Evolutionary conservation across 208 protist genomes (phyloP), one percentile per base, ranked within the genome.

Genomic region (Naegleria fowleri): DNA sequence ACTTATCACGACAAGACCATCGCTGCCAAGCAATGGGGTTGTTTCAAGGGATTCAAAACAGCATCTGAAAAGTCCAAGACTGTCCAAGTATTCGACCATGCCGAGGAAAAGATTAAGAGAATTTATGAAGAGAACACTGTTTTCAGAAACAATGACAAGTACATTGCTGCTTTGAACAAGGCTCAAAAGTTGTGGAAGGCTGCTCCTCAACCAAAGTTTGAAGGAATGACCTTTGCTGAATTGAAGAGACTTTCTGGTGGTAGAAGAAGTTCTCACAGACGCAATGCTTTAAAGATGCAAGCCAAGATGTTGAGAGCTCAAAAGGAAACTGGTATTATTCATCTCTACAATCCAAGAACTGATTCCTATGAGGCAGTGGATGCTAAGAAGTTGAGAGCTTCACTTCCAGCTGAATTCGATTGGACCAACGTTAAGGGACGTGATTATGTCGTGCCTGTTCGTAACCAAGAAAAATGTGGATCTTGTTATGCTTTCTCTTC

Each of bases 381-480:
- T 29, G 67, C 67, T 36, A n/a, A 29, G 9, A 36, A 79, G 16
- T 79, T 79, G 29, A 29, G 67, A 36, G 67, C 67, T 36, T 36
- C 40, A 87, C 48, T 87, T 29, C 83, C 83, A 87, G 29, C 40
- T 15, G 22, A 51, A 41, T 87, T 16, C 3, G n/a, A 41, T 29
- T 87, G 83, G 83, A 87, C 25, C 15, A 87, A 87, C 29, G 83
- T 87, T 41, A 39, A 16, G 40, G 83, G 83, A 33, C 11, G 15
- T 4, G 48, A 87, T 51, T 87, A 87, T 52, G 83, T 87, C 6
- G 33, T 25, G 4, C 83, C 83, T 36, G 83, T 87, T 52, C 0
- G 83, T n/a, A 40, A 87, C 48, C 83, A 87, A 87, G 83, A n/a
- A 19, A 16, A 9, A 51, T 87, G 83, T 52, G 83, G 83, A 11